Conservation (phyloP, 2,329 filamentous ascomycete genomes). For the Bipolaris victoriae region DNA sequence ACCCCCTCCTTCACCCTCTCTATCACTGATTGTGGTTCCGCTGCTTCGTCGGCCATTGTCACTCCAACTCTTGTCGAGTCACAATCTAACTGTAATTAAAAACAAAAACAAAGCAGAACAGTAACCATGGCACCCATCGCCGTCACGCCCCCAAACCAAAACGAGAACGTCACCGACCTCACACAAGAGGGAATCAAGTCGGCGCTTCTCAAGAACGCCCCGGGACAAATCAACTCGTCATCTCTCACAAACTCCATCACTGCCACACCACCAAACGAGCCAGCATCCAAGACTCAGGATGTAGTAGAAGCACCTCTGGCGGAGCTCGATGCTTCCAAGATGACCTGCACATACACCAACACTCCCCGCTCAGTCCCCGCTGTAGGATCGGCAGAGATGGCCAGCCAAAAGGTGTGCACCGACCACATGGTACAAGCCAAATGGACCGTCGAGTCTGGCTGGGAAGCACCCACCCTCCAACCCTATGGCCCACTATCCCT, state of each 20-base stretch:
- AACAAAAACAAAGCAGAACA: neutral
- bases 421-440: conserved; percentile 86
- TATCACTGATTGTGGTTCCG: neutral
- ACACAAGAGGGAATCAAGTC: conserved; percentile 42
- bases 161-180: conserved; percentile 37
- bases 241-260: conserved; percentile 34
- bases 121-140: conserved; percentile 42
- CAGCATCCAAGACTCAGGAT: conserved; percentile 17
- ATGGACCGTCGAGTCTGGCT: conserved; percentile 71
- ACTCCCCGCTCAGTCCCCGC: conserved; percentile 52
- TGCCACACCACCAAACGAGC: conserved; percentile 31
- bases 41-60: neutral
- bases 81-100: neutral
- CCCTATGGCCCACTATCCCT: conserved; percentile 79
- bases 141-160: conserved; percentile 38
- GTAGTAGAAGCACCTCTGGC: conserved; percentile 37
- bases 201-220: conserved; percentile 39
- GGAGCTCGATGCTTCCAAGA: conserved; percentile 53
- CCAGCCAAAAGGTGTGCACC: conserved; percentile 61
- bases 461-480: conserved; percentile 74
- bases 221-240: conserved; percentile 36
- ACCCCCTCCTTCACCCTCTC: neutral
- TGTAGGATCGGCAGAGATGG: conserved; percentile 49
- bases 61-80: neutral
- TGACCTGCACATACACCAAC: conserved; percentile 51